Conservation (phyloP, 768 basidiomycete genomes). For the Pulveroboletus sp. region DNA sequence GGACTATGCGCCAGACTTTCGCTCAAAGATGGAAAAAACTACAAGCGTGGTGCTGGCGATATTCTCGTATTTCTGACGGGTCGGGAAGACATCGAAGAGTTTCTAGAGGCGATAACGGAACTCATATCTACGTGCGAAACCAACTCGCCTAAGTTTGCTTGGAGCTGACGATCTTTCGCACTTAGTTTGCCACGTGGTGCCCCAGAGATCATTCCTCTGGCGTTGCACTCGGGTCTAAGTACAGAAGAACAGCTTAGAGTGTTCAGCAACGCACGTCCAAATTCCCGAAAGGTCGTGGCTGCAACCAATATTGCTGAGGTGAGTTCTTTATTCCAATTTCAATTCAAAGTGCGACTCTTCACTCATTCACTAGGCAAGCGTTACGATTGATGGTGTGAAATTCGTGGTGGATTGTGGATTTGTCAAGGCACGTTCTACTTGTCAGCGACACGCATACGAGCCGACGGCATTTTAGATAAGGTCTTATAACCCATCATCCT, state of each 20-base stretch:
- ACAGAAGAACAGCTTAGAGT: conserved; percentile 84
- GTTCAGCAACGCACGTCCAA: conserved; percentile 72
- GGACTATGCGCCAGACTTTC: neutral
- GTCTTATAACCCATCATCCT: conserved; percentile 81
- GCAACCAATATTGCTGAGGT: conserved; percentile 97
- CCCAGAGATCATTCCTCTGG: conserved; percentile 57
- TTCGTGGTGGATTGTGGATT: conserved; percentile 94
- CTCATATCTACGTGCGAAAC: conserved; percentile 59
- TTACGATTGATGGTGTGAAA: conserved; percentile 94
- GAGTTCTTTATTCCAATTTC: conserved; percentile 3
- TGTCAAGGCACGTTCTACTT: conserved; percentile 65
- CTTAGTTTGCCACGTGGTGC: conserved; percentile 50
- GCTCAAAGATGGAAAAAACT: neutral
- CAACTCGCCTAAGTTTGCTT: neutral
- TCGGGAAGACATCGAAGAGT: conserved; percentile 92
- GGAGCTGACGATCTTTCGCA: neutral
- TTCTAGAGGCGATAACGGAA: conserved; percentile 75
- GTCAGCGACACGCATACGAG: neutral
- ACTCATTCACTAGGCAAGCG: conserved; percentile 61
- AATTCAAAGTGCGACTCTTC: neutral
- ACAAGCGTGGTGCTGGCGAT: conserved; percentile 78
- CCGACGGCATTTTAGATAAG: conserved; percentile 55
- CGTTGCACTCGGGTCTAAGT: conserved; percentile 85
- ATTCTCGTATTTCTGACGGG: conserved; percentile 93
- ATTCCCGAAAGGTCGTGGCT: conserved; percentile 84